A percentile compares a stretch with the other conserved stretches of the same genome.
These are phyloP conservation scores for Gryganskiella cystojenkinii DNA, from an alignment of 192 early-diverging fungal species.

Conservation along the genomic window DNA sequence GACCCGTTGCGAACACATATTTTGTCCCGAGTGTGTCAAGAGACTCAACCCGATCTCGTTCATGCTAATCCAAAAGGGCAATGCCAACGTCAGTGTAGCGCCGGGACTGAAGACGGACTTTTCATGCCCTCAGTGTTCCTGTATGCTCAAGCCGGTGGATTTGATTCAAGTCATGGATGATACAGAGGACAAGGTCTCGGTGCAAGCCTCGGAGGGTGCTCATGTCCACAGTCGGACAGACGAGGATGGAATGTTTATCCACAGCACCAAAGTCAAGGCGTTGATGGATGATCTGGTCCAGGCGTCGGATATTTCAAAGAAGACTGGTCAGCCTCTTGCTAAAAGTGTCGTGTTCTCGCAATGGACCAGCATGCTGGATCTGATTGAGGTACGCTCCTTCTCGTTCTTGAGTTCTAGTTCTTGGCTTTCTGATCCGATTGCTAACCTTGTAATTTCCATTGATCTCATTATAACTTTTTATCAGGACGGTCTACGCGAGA, in stretches of 20 bases:
- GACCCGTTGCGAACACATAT: constrained; percentile 52
- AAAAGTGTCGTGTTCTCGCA: constrained; percentile 97
- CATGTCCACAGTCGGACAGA: constrained; percentile 24
- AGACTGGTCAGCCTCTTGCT: constrained; percentile 16
- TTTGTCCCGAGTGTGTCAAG: constrained; percentile 54
- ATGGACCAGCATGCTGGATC: constrained; percentile 88
- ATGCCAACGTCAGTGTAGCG: constrained; percentile 34
- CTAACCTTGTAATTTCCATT: no score
- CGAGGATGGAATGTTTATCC: constrained; percentile 46
- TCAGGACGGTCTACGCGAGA: constrained; percentile 60
- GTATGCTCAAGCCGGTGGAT: constrained; percentile 35
- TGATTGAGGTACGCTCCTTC: constrained; percentile 67
- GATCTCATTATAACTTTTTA: constrained; percentile 54
- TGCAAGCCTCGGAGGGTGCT: constrained; percentile 11
- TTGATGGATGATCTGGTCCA: constrained; percentile 54
- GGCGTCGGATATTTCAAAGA: constrained; percentile 24
- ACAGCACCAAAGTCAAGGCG: constrained; percentile 64
- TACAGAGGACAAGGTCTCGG: constrained; percentile 49
- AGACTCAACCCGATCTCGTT: constrained; percentile 33
- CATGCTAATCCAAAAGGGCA: constrained; percentile 38
- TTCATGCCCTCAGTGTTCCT: constrained; percentile 58
- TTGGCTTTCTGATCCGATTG: not conserved
- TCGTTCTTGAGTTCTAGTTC: not conserved
- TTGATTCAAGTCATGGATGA: constrained; percentile 62
- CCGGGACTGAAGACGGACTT: constrained; percentile 44